Base-by-base conservation (phyloP, 176 grass and related monocot species). In the Oryza coarctata region DNA sequence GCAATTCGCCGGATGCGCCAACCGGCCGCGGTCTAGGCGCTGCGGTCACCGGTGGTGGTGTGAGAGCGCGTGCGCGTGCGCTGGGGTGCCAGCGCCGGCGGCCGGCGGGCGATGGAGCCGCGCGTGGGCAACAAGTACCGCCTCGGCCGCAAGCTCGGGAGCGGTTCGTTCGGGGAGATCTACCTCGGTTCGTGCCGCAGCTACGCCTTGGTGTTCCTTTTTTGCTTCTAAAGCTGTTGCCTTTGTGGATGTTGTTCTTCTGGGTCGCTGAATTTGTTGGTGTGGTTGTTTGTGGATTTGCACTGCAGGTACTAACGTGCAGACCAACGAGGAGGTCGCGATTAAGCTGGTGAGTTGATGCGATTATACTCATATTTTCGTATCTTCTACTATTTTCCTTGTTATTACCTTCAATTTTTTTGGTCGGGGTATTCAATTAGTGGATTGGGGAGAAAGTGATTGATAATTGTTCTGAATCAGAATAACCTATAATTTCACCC, bases 331-430 rank as follows among this genome's bases (percentile, higher is more conserved):
- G 43, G 94, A 97, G 84, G 94, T 97, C 63, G 94, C 86, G 17
- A 89, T 97, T 79, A 97, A 97, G 64, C 94, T 97, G 29, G 94
- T 97, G 73, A 93, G 91, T 86, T 83, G n/a, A 68, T n/a, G 35
- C 47, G 14, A 34, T 65, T 52, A 43, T 41, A 6, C 15, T 3
- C 40, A 15, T 18, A 2, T 57, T 71, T 9, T 34, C 52, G 1
- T 63, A 32, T 31, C 35, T 77, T n/a, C 62, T 34, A 15, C 30
- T 11, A 44, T 60, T 26, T 60, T 26, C 10, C 63, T 35, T 69
- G 18, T 3, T 44, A 7, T 6, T 60, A n/a, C 4, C 73, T 73
- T 50, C 57, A 33, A 43, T 40, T 36, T 58, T 61, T 78, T 11
- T 15, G 58, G 43, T 28, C 68, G 3, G 34, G 27, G 23, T 57